phyloP scores from a whole-genome alignment of 1,139 yeast genomes.

The Komagataea norvegica region DNA sequence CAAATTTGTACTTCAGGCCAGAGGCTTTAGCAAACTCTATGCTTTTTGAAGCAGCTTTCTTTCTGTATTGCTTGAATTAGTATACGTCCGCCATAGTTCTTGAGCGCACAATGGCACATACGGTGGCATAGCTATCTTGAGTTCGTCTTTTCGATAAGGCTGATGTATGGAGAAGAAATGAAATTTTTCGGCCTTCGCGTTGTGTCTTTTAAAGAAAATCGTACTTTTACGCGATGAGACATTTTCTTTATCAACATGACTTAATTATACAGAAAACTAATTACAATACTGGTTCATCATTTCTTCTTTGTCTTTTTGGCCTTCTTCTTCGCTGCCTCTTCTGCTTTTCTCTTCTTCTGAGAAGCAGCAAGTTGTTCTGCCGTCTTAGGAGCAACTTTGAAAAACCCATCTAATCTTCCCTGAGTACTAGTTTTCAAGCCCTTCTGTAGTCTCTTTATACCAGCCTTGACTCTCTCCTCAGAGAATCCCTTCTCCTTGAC shows the following conservation, averaged over 20 bases:
- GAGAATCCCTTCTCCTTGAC: conserved; percentile 61
- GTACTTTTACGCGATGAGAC: too few species aligned
- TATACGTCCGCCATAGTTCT: conserved; percentile 1
- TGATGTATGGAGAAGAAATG: too few species aligned
- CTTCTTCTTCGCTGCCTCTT: conserved; percentile 35
- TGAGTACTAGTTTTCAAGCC: conserved; percentile 84
- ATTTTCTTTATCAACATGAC: too few species aligned
- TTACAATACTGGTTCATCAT: too few species aligned
- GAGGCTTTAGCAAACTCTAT: conserved; percentile 29
- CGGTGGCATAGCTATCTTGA: conserved; percentile 12
- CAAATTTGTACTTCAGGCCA: conserved; percentile 49
- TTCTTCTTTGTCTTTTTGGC: conserved; percentile 23
- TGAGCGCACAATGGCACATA: conserved; percentile 4
- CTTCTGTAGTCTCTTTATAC: conserved; percentile 80
- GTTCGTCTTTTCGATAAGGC: too few species aligned
- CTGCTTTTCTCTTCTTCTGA: conserved; percentile 35
- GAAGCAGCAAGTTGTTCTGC: conserved; percentile 37
- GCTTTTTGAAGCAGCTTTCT: conserved; percentile 10
- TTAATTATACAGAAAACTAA: too few species aligned
- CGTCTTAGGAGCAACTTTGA: conserved; percentile 61
- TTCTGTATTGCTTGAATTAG: conserved; percentile 7
- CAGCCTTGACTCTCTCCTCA: conserved; percentile 85
- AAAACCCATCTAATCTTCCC: conserved; percentile 89
- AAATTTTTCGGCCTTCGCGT: too few species aligned
- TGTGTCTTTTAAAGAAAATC: too few species aligned